Conservation (phyloP, 768 basidiomycete genomes). For the Lentinula boryana region DNA sequence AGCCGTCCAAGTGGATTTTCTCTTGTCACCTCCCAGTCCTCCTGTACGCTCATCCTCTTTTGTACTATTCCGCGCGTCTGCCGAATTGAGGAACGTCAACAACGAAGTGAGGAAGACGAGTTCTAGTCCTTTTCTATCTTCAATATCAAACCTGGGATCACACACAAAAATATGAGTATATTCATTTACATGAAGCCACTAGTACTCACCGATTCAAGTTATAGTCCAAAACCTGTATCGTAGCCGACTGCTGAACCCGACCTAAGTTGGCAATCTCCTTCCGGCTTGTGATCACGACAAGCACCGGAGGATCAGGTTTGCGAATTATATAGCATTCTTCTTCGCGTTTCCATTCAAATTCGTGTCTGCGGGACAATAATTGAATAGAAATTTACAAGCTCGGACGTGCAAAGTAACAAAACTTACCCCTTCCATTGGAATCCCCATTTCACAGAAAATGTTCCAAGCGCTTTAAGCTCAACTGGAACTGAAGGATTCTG, state of each 20-base stretch:
- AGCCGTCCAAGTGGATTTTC: neutral
- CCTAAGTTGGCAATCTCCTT: slow-evolving; percentile 50
- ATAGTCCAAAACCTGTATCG: slow-evolving; percentile 78
- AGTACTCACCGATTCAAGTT: slow-evolving; percentile 65
- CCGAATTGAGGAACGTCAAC: slow-evolving; percentile 69
- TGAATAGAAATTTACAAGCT: no score
- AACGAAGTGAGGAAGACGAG: slow-evolving; percentile 73
- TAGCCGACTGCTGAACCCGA: slow-evolving; percentile 54
- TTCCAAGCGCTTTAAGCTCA: slow-evolving; percentile 70
- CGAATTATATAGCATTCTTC: slow-evolving; percentile 78
- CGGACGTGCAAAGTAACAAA: neutral
- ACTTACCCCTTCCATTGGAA: slow-evolving; percentile 82
- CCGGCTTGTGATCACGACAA: slow-evolving; percentile 67
- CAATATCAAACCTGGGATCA: slow-evolving; percentile 64
- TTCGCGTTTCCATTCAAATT: slow-evolving; percentile 83
- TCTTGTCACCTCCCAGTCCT: neutral
- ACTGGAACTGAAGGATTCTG: slow-evolving; percentile 67
- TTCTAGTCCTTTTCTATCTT: slow-evolving; percentile 82
- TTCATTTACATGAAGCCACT: neutral
- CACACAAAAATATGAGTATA: neutral
- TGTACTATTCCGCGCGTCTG: slow-evolving; percentile 39
- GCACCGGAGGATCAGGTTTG: slow-evolving; percentile 82
- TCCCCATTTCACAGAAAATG: slow-evolving; percentile 66
- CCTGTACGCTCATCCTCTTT: slow-evolving; percentile 11
- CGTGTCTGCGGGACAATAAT: slow-evolving; percentile 42